phyloP scores from a whole-genome alignment of 352 stramenopile species.

The Globisporangium rhizosaccharum region DNA sequence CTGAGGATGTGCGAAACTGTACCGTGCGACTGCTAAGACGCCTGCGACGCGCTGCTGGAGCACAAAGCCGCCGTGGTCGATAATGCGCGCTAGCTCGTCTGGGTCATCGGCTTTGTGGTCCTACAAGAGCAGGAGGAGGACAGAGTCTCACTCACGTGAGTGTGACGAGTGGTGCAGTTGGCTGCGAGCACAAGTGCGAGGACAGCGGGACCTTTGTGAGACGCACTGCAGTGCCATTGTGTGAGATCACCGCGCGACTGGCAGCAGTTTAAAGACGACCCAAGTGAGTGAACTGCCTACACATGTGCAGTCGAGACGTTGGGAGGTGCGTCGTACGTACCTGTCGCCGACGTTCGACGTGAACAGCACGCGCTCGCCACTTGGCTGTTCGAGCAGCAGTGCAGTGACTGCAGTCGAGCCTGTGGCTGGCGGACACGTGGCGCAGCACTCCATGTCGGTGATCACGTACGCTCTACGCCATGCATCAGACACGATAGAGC shows the following conservation, averaged over 20 bases:
- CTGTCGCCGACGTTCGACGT: slow-evolving; percentile 74
- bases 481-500: background rate
- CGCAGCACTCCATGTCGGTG: slow-evolving; percentile 73
- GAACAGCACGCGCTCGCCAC: slow-evolving; percentile 36
- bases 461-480: slow-evolving; percentile 54
- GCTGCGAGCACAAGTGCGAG: no score
- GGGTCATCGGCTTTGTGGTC: slow-evolving; percentile 72
- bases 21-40: slow-evolving; percentile 71
- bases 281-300: background rate
- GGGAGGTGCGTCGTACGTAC: slow-evolving; percentile 17
- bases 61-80: slow-evolving; percentile 59
- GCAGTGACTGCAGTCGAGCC: slow-evolving; percentile 62
- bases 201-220: slow-evolving; percentile 37
- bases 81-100: slow-evolving; percentile 50
- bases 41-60: slow-evolving; percentile 63
- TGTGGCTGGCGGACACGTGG: slow-evolving; percentile 34
- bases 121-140: slow-evolving; percentile 3
- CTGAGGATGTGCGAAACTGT: background rate
- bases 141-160: background rate
- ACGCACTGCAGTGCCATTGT: slow-evolving; percentile 42
- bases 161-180: no score
- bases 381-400: slow-evolving; percentile 36
- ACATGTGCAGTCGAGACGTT: background rate
- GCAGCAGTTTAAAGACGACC: background rate
- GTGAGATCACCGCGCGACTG: slow-evolving; percentile 64